Evolutionary conservation across 345 rosid genomes (phyloP).

Genomic region (Reutealis trisperma): DNA sequence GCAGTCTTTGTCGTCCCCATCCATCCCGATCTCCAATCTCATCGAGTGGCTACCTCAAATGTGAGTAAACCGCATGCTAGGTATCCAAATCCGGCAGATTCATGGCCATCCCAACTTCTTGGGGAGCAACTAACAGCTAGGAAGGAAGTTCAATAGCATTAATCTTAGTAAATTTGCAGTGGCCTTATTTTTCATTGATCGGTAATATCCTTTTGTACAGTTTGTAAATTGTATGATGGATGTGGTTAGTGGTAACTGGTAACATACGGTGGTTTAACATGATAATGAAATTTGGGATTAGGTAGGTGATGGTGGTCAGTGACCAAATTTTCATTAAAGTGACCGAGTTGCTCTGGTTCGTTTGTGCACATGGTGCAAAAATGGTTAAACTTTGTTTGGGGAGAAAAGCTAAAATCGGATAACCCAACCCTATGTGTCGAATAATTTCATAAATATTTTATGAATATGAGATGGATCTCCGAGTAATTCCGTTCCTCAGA

Average conservation of each 20-base stretch:
- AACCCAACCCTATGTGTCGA: too few species aligned
- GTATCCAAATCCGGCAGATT: conserved; percentile 69
- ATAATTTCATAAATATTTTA: too few species aligned
- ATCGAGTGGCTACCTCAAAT: conserved; percentile 31
- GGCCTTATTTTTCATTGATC: too few species aligned
- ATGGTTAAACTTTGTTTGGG: too few species aligned
- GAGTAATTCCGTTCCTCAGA: too few species aligned
- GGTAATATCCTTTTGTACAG: neutral
- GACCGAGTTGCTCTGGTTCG: too few species aligned
- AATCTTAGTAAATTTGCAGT: neutral
- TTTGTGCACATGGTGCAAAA: too few species aligned
- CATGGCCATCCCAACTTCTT: conserved; percentile 84
- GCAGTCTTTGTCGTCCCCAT: conserved; percentile 73
- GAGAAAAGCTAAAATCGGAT: too few species aligned
- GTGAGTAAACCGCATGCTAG: conserved; percentile 91
- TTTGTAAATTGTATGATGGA: neutral
- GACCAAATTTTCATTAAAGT: too few species aligned
- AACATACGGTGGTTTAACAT: neutral
- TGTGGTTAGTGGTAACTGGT: neutral
- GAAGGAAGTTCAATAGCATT: conserved; percentile 19
- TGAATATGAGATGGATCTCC: too few species aligned
- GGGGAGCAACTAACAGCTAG: conserved; percentile 23
- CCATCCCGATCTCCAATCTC: conserved; percentile 46
- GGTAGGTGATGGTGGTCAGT: neutral
- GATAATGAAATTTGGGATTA: too few species aligned